A percentile compares a stretch with the other conserved stretches of the same genome.
phyloP scores from a whole-genome alignment of 768 basidiomycete genomes.

The Phanerodontia chrysosporium region DNA sequence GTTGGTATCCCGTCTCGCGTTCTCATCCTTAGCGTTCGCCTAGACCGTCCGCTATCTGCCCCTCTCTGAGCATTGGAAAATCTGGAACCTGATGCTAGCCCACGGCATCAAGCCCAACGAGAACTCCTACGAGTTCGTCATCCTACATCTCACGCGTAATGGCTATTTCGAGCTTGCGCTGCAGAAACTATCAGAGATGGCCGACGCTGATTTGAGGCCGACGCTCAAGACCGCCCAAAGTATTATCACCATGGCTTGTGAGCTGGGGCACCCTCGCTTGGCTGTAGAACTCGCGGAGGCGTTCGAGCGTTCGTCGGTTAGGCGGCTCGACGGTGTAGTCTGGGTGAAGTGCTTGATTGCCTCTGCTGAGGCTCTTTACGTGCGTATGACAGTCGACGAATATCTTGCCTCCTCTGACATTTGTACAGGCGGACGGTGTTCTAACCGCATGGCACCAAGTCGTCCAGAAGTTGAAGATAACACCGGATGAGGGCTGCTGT shows the following conservation, averaged over 20 bases:
- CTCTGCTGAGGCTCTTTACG: conserved; percentile 63
- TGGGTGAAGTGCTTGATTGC: conserved; percentile 70
- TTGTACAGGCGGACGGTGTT: conserved; percentile 61
- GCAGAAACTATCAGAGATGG: conserved; percentile 58
- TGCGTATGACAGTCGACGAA: conserved; percentile 34
- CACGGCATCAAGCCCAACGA: conserved; percentile 46
- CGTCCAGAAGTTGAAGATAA: conserved; percentile 45
- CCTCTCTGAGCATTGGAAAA: conserved; percentile 29
- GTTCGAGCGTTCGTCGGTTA: conserved; percentile 53
- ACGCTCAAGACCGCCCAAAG: conserved; percentile 44
- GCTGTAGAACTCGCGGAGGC: conserved; percentile 66
- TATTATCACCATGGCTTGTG: conserved; percentile 51
- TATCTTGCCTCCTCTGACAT: not conserved
- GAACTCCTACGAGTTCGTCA: conserved; percentile 49
- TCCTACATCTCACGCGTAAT: conserved; percentile 40
- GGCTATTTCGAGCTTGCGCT: conserved; percentile 66
- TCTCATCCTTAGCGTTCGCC: not conserved
- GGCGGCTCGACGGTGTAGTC: conserved; percentile 45
- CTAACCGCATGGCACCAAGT: conserved; percentile 56
- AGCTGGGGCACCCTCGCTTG: conserved; percentile 53
- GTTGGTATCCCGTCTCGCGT: not conserved
- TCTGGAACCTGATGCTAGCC: conserved; percentile 54
- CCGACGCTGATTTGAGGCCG: conserved; percentile 43
- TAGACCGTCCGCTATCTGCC: conserved; percentile 28
- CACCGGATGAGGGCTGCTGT: conserved; percentile 74